Percentiles rank a stretch among this genome's conserved stretches.
These are phyloP conservation scores for Phytophthora pistaciae DNA, from an alignment of 352 stramenopile species.

Conservation along the genomic window DNA sequence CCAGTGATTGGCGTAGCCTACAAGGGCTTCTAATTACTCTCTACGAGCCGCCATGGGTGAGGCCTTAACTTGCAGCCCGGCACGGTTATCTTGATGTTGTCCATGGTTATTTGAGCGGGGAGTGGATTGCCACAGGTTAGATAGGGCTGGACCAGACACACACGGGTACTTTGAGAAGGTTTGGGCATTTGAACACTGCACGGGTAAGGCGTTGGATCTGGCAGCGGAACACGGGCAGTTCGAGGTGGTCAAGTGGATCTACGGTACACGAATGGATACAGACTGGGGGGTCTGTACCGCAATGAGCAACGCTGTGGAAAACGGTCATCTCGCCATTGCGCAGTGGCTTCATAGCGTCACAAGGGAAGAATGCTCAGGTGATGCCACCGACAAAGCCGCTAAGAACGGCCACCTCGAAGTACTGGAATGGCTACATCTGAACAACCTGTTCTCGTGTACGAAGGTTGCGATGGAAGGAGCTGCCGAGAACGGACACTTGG, in stretches of 20 bases:
- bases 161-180: neutral
- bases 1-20: too few species aligned
- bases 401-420: neutral
- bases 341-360: neutral
- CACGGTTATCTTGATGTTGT: conserved; percentile 3
- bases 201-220: neutral
- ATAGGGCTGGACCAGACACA: neutral
- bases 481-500: neutral
- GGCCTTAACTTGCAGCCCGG: too few species aligned
- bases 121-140: neutral
- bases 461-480: neutral
- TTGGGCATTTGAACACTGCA: neutral
- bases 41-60: too few species aligned
- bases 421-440: neutral
- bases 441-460: neutral
- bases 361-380: neutral
- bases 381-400: neutral
- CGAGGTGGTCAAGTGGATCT: neutral
- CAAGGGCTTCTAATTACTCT: too few species aligned
- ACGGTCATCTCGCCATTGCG: neutral
- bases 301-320: neutral
- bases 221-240: neutral
- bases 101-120: neutral
- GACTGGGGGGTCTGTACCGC: neutral
- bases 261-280: neutral